Base-by-base conservation (phyloP, 306 rosid genomes). In the Rubus idaeus region DNA sequence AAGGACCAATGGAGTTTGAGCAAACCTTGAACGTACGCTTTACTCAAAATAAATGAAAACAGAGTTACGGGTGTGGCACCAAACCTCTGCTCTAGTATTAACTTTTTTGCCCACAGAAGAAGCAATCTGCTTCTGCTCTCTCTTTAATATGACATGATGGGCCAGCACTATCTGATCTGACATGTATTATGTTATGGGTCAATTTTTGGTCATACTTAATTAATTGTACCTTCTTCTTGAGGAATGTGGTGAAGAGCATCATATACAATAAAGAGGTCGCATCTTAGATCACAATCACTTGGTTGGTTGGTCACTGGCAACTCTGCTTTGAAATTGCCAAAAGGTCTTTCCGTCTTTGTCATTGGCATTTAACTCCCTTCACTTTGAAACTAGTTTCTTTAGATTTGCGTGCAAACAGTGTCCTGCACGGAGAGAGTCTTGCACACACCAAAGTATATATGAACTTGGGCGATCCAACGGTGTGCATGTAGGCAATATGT, bases 161-260 rank as follows among this genome's bases (percentile, higher is more conserved):
- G 42, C 41, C 46, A 42, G 58, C 46, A 18, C 42, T 41, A 21
- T 56, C 23, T 56, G 18, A n/a, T 40, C 66, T 73, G 77, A 42
- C 23, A 73, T 56, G 37, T 20, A 71, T 20, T 10, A 72, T 72
- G 67, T 20, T 10, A 72, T 72, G 67, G 68, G 68, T 56, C 1
- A 8, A 14, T 21, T 42, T 44, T 55, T 40, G 71, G 16, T 42
- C 17, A 64, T 64, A 64, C 23, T 63, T 64, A 39, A 30, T 63
- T 64, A 39, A 30, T 13, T 61, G 13, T 35, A 35, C 10, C 8
- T 62, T 17, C 37, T 61, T 40, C 44, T 26, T 30, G 67, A 61
- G 67, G 42, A 61, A 30, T 30, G 67, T 61, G 67, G 6, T 26
- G n/a, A 61, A 26, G 35, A 42, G 9, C 67, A 30, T 61, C 68